Conservation (phyloP, 208 protist species). For the Angomonas ambiguus region DNA sequence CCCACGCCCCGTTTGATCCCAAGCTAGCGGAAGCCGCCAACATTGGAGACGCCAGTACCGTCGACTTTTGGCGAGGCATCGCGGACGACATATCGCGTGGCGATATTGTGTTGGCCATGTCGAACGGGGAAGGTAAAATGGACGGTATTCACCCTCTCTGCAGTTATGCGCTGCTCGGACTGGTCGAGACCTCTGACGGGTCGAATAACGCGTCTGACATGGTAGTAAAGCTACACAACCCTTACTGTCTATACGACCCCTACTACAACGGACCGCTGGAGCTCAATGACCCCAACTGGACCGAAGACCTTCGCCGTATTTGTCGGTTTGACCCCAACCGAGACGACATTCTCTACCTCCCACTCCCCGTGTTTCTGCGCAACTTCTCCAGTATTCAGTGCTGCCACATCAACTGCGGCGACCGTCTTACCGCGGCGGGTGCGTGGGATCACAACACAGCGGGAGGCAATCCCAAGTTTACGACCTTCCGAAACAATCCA, state of each 20-base stretch:
- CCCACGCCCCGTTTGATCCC: slow-evolving; percentile 60
- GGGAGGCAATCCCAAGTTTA: slow-evolving; percentile 78
- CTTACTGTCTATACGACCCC: slow-evolving; percentile 40
- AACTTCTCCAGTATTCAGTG: slow-evolving; percentile 79
- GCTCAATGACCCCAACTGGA: slow-evolving; percentile 56
- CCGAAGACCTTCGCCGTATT: slow-evolving; percentile 42
- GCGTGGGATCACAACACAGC: slow-evolving; percentile 54
- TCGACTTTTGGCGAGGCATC: slow-evolving; percentile 69
- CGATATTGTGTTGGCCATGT: slow-evolving; percentile 75
- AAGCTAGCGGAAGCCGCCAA: slow-evolving; percentile 70
- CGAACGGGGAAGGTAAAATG: slow-evolving; percentile 27
- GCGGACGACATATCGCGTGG: slow-evolving; percentile 51
- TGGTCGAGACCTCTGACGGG: slow-evolving; percentile 53
- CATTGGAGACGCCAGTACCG: slow-evolving; percentile 49
- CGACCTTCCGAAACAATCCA: slow-evolving; percentile 83
- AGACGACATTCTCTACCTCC: slow-evolving; percentile 60
- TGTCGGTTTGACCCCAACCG: slow-evolving; percentile 45
- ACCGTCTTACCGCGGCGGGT: slow-evolving; percentile 56
- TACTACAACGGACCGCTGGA: slow-evolving; percentile 62
- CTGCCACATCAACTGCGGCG: slow-evolving; percentile 86
- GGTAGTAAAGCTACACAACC: slow-evolving; percentile 69
- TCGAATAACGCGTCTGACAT: slow-evolving; percentile 49
- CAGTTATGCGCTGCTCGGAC: slow-evolving; percentile 67
- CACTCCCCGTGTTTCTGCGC: slow-evolving; percentile 67
- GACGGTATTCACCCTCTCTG: slow-evolving; percentile 80